These are phyloP conservation scores for Vitis cinerea DNA, from an alignment of 164 flowering plant species.

Conservation along the genomic window DNA sequence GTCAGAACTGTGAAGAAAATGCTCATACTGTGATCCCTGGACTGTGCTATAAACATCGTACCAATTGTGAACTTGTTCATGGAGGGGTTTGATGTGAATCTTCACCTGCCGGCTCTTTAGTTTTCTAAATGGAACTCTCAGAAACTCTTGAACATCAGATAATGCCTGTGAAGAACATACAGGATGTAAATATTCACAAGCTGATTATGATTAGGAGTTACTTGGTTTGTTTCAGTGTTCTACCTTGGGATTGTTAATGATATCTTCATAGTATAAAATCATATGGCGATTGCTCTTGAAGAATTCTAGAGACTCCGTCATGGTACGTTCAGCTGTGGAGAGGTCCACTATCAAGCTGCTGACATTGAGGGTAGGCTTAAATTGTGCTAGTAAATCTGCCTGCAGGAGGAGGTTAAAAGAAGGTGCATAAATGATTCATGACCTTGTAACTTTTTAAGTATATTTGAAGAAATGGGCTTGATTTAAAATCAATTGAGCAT, in stretches of 20 bases:
- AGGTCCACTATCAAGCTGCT: neutral
- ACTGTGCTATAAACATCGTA: neutral
- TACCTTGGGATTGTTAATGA: neutral
- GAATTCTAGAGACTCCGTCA: neutral
- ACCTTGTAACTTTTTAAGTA: neutral
- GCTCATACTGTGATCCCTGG: neutral
- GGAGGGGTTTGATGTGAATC: slow-evolving; percentile 1
- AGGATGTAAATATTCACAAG: neutral
- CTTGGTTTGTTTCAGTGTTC: too few species aligned
- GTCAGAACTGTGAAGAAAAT: neutral
- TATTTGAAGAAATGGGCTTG: too few species aligned
- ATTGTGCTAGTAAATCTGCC: slow-evolving; percentile 2
- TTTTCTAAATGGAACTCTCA: neutral
- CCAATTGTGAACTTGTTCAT: neutral
- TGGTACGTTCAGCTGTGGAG: neutral
- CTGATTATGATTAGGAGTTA: neutral
- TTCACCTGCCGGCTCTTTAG: slow-evolving; percentile 1
- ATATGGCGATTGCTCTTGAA: slow-evolving; percentile 1
- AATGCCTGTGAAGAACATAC: neutral
- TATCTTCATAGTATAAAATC: neutral
- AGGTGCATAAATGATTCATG: neutral
- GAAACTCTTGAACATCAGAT: slow-evolving; percentile 1
- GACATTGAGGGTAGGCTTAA: neutral
- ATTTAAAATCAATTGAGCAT: too few species aligned
- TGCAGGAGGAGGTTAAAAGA: neutral